Percentiles rank a stretch among this genome's conserved stretches.
phyloP scores from a whole-genome alignment of 305 asterid genomes.

The Solanum hybrid region DNA sequence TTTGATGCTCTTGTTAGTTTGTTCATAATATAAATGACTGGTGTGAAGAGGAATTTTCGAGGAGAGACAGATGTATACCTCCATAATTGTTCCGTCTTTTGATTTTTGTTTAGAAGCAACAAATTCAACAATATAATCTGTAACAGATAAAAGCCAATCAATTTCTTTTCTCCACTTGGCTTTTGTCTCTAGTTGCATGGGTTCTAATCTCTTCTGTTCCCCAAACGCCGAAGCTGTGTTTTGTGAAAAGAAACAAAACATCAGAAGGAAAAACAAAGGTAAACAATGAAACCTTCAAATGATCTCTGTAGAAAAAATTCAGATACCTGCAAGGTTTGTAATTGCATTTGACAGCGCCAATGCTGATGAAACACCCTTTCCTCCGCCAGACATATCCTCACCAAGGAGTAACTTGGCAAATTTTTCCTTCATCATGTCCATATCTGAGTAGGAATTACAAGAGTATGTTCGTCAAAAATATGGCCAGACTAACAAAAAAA shows the following conservation, averaged over 20 bases:
- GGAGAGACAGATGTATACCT: conserved; percentile 17
- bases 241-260: background rate
- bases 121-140: conserved; percentile 58
- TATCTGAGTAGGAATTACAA: background rate
- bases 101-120: conserved; percentile 48
- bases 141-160: conserved; percentile 69
- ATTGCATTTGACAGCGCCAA: conserved; percentile 20
- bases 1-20: background rate
- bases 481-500: background rate
- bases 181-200: conserved; percentile 54
- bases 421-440: conserved; percentile 19
- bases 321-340: conserved; percentile 14
- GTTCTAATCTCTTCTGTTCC: conserved; percentile 58
- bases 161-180: conserved; percentile 63
- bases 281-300: background rate
- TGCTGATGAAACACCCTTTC: conserved; percentile 21
- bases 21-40: background rate
- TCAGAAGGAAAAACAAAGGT: background rate
- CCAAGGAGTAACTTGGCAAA: conserved; percentile 21
- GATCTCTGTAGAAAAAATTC: background rate
- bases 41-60: background rate
- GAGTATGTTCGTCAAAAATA: background rate
- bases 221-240: conserved; percentile 63
- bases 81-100: conserved; percentile 56
- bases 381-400: conserved; percentile 23